Percentiles rank a stretch among this genome's conserved stretches.
phyloP scores from a whole-genome alignment of 2,329 filamentous ascomycete genomes.

The Alternaria postmessia region DNA sequence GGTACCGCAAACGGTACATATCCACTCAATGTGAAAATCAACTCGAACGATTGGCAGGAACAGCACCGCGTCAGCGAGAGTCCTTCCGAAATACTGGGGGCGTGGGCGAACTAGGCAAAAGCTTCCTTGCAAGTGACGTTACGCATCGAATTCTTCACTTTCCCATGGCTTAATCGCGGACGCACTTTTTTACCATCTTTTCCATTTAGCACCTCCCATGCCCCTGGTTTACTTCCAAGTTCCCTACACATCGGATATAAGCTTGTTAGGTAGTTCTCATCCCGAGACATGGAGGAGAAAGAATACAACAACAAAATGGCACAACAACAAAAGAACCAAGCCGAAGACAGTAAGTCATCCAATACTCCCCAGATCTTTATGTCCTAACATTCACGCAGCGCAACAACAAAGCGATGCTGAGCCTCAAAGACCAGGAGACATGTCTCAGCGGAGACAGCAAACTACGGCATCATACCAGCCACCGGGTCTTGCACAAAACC shows the following conservation, averaged over 20 bases:
- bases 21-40: constrained; percentile 8
- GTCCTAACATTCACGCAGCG: constrained; percentile 3
- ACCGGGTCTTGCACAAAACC: constrained; percentile 9
- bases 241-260: background rate
- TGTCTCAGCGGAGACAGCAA: constrained; percentile 13
- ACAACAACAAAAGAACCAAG: constrained; percentile 10
- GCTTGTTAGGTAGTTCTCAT: background rate
- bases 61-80: background rate
- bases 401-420: constrained; percentile 1
- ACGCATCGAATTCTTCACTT: constrained; percentile 33
- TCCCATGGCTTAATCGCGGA: constrained; percentile 18
- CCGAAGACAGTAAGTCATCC: constrained; percentile 11
- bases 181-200: constrained; percentile 5
- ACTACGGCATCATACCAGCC: constrained; percentile 16
- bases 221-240: constrained; percentile 3
- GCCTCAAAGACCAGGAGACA: constrained; percentile 9
- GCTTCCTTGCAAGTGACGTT: constrained; percentile 29
- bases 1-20: background rate
- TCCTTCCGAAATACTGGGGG: constrained; percentile 7
- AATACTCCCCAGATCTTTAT: background rate
- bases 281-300: background rate
- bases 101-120: constrained; percentile 20
- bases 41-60: constrained; percentile 5
- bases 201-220: background rate
- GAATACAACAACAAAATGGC: constrained; percentile 18